Percentiles rank a stretch among this genome's conserved stretches.
Conservation (phyloP, 176 grass and related monocot genomes). For the Bonia amplexicaulis region DNA sequence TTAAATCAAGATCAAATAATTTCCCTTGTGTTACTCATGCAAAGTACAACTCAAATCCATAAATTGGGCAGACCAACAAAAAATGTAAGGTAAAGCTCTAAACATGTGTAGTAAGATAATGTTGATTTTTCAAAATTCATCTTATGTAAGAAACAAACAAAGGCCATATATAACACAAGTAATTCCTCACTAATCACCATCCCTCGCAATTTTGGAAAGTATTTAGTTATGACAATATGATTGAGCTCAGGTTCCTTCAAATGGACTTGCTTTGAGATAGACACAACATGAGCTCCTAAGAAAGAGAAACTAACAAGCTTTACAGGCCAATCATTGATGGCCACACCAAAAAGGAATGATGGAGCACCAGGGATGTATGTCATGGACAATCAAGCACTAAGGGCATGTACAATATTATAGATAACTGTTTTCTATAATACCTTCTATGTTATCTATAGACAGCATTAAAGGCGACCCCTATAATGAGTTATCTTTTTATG, state of each 20-base stretch:
- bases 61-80: background rate
- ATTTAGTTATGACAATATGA: slow-evolving; percentile 10
- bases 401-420: no score
- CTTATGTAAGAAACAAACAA: background rate
- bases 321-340: background rate
- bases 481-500: no score
- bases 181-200: background rate
- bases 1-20: slow-evolving; percentile 15
- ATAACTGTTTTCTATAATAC: no score
- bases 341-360: background rate
- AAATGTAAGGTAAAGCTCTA: background rate
- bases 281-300: background rate
- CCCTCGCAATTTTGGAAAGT: background rate
- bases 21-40: background rate
- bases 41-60: background rate
- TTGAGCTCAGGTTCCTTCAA: background rate
- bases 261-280: background rate
- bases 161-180: background rate
- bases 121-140: background rate
- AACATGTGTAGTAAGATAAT: background rate
- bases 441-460: no score
- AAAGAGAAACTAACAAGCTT: background rate
- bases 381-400: slow-evolving; percentile 2
- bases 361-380: background rate
- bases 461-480: no score